A percentile compares a stretch with the other conserved stretches of the same genome.
These are phyloP conservation scores for Monilinia vaccinii-corymbosi DNA, from an alignment of 2,329 filamentous ascomycete species.

Conservation along the genomic window DNA sequence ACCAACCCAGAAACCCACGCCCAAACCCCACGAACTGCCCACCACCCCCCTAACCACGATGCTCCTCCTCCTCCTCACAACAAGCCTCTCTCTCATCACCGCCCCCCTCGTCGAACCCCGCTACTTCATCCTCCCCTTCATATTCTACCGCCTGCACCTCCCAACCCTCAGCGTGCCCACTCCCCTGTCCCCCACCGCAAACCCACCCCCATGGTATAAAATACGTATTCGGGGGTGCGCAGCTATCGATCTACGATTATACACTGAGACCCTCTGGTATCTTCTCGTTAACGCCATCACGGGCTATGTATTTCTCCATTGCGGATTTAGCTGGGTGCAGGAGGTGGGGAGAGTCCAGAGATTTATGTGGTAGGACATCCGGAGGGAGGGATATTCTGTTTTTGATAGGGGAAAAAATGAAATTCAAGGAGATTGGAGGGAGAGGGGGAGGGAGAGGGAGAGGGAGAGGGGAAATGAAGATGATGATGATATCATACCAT, in stretches of 20 bases:
- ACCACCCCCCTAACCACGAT: conserved; percentile 42
- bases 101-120: conserved; percentile 90
- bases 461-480: no score
- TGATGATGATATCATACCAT: no score
- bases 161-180: conserved; percentile 48
- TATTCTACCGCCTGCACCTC: conserved; percentile 79
- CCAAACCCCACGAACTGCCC: no score
- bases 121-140: conserved; percentile 93
- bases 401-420: no score
- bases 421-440: no score
- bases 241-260: neutral
- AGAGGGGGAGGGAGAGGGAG: neutral
- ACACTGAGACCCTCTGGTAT: conserved; percentile 64
- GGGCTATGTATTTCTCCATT: conserved; percentile 61
- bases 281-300: conserved; percentile 54
- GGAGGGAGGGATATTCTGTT: no score
- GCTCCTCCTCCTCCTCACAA: conserved; percentile 55
- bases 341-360: conserved; percentile 51
- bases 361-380: conserved; percentile 75
- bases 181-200: neutral
- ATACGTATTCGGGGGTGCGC: no score
- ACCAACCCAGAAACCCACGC: neutral
- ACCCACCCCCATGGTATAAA: no score
- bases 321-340: conserved; percentile 54
- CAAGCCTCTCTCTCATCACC: conserved; percentile 69